phyloP scores from a whole-genome alignment of 164 flowering plant species.

The Chloranthus sessilifolius region DNA sequence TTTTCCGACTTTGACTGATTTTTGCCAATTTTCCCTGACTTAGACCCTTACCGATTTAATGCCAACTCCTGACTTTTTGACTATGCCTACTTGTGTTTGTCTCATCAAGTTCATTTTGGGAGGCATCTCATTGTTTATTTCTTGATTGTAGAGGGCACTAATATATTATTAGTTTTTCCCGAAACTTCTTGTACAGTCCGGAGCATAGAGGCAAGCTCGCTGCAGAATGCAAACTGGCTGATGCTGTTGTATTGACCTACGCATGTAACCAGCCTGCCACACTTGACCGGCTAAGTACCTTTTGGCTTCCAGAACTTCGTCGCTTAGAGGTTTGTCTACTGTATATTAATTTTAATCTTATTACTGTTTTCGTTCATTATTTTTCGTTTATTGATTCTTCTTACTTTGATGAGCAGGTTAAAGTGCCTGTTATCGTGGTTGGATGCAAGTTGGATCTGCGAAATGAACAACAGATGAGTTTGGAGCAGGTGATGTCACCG shows the following conservation, averaged over 20 bases:
- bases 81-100: too few relatives aligned
- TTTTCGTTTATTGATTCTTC: background rate
- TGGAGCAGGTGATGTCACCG: constrained; percentile 88
- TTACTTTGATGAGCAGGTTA: constrained; percentile 32
- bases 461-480: constrained; percentile 64
- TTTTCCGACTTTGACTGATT: too few relatives aligned
- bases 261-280: constrained; percentile 82
- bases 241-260: constrained; percentile 90
- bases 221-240: constrained; percentile 75
- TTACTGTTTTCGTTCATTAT: background rate
- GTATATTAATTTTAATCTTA: background rate
- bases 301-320: constrained; percentile 94
- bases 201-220: constrained; percentile 59
- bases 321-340: constrained; percentile 54
- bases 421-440: constrained; percentile 56
- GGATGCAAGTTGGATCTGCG: constrained; percentile 87
- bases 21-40: too few relatives aligned
- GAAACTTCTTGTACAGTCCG: constrained; percentile 32
- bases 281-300: constrained; percentile 64
- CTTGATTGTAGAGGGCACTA: too few relatives aligned
- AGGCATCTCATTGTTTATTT: background rate
- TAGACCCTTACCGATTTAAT: too few relatives aligned
- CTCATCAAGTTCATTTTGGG: background rate
- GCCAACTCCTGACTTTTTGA: too few relatives aligned
- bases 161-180: background rate